A percentile compares a stretch with the other conserved stretches of the same genome.
Evolutionary conservation across 306 rosid species (phyloP).

Genomic region (Cicer chorassanicum): DNA sequence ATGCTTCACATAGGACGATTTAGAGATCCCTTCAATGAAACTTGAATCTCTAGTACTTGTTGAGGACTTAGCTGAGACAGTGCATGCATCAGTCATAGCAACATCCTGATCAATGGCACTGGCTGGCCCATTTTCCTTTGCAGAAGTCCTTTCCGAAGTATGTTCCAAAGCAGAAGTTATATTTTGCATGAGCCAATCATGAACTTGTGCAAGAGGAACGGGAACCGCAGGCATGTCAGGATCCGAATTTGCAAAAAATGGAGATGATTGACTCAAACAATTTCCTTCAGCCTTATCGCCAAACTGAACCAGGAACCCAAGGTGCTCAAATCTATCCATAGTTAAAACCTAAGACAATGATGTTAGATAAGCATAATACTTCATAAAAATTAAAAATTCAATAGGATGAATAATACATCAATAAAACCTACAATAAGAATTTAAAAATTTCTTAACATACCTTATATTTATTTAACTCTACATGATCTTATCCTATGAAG

Average conservation of each 20-base stretch:
- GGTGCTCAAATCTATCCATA: constrained; percentile 92
- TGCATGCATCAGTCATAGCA: constrained; percentile 88
- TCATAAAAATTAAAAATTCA: constrained; percentile 17
- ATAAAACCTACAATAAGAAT: constrained; percentile 22
- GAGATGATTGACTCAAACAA: constrained; percentile 82
- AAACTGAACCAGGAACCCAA: constrained; percentile 87
- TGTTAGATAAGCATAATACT: constrained; percentile 42
- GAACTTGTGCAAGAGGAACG: constrained; percentile 86
- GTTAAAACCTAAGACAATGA: constrained; percentile 74
- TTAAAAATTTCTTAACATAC: not conserved
- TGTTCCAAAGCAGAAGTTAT: constrained; percentile 81
- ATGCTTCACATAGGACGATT: constrained; percentile 79
- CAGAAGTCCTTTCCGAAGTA: constrained; percentile 77
- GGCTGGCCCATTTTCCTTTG: constrained; percentile 82
- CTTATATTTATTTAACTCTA: constrained; percentile 9
- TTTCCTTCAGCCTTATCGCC: constrained; percentile 84
- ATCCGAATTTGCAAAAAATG: constrained; percentile 96
- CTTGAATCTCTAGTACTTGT: constrained; percentile 68
- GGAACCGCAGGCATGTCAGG: constrained; percentile 99
- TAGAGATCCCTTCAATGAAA: constrained; percentile 91
- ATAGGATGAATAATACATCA: not conserved
- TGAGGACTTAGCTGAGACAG: constrained; percentile 66
- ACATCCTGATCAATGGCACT: constrained; percentile 87
- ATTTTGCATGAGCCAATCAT: constrained; percentile 86
- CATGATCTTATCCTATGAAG: constrained; percentile 22